phyloP scores from a whole-genome alignment of 306 rosid genomes.

The Quercus bicolor region DNA sequence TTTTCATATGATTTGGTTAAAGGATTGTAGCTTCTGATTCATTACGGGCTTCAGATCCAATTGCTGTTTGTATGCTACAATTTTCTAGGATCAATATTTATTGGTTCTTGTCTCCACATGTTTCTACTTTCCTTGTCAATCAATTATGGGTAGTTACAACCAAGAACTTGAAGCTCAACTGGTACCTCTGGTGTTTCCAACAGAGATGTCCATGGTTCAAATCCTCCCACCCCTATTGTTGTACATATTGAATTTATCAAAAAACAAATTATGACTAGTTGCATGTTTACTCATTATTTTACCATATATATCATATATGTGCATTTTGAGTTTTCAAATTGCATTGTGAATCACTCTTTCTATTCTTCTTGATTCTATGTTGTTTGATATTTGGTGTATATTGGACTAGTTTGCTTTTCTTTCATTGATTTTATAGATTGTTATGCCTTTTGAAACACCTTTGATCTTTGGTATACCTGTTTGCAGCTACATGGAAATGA shows the following conservation, averaged over 20 bases:
- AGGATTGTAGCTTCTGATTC: neutral
- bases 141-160: neutral
- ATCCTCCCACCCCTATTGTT: too few species aligned
- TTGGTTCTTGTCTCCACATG: neutral
- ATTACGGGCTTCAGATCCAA: neutral
- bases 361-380: neutral
- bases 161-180: too few species aligned
- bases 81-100: neutral
- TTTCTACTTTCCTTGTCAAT: neutral
- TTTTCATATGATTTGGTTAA: neutral
- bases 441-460: neutral
- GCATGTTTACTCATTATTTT: neutral
- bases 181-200: too few species aligned
- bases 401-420: neutral
- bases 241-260: too few species aligned
- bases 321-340: neutral
- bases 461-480: neutral
- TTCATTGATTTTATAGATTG: neutral
- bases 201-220: too few species aligned
- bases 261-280: neutral
- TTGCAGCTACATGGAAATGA: slow-evolving; percentile 37
- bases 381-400: neutral
- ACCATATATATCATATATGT: neutral
- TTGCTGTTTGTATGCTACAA: neutral
- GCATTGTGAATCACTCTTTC: neutral